A percentile compares a stretch with the other conserved stretches of the same genome.
Conservation (phyloP, 1,139 yeast genomes). For the Geotrichum europaeum region DNA sequence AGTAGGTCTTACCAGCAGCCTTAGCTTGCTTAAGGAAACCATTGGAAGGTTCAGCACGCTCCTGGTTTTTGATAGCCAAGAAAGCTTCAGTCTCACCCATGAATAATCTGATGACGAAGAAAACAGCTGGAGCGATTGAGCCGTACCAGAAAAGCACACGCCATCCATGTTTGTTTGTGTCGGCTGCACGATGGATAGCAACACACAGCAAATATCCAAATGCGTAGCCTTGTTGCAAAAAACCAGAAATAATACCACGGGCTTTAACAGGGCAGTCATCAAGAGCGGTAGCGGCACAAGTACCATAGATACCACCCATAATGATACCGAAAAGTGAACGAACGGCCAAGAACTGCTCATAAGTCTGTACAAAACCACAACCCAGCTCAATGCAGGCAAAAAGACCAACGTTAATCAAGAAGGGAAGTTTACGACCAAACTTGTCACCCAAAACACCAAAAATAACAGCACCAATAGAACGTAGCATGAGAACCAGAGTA, state of each 20-base stretch:
- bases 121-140: conserved; percentile 54
- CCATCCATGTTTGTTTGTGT: conserved; percentile 58
- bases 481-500: conserved; percentile 69
- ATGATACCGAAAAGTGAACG: conserved; percentile 62
- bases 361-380: conserved; percentile 63
- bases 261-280: conserved; percentile 61
- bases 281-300: conserved; percentile 60
- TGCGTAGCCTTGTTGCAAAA: conserved; percentile 69
- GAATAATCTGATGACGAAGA: conserved; percentile 46
- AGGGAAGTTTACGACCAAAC: conserved; percentile 71
- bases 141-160: conserved; percentile 76
- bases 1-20: conserved; percentile 32
- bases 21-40: conserved; percentile 29
- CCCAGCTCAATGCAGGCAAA: conserved; percentile 61
- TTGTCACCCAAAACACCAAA: conserved; percentile 64
- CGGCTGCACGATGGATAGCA: conserved; percentile 48
- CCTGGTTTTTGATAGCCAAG: conserved; percentile 30
- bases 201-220: conserved; percentile 62
- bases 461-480: conserved; percentile 70
- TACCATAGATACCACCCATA: conserved; percentile 68
- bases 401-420: conserved; percentile 46
- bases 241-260: conserved; percentile 55
- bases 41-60: conserved; percentile 52
- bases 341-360: conserved; percentile 60
- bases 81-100: conserved; percentile 60